Evolutionary conservation across 805 yeast species (phyloP).

Genomic region (Candida odintsovae): DNA sequence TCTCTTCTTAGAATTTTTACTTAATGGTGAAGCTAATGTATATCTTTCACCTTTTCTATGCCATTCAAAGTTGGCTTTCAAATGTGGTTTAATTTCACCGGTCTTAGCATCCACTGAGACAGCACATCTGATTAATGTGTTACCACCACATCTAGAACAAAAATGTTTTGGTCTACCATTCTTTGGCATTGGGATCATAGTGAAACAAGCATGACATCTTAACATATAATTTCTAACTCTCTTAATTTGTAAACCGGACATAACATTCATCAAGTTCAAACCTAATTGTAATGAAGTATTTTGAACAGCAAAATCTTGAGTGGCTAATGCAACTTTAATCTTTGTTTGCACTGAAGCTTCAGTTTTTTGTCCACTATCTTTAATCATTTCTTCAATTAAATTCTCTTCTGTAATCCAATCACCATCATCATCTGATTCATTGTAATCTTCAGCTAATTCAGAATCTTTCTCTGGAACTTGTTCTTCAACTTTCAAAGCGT

Average conservation of each 20-base stretch:
- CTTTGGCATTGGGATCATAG: conserved; percentile 70
- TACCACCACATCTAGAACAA: conserved; percentile 95
- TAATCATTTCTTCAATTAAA: conserved; percentile 59
- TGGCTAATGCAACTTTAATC: conserved; percentile 78
- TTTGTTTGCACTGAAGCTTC: conserved; percentile 27
- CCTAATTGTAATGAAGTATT: conserved; percentile 92
- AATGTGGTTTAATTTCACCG: conserved; percentile 81
- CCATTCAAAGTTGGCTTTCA: conserved; percentile 93
- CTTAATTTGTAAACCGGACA: conserved; percentile 79
- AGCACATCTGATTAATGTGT: conserved; percentile 83
- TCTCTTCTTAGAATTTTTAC: conserved; percentile 64
- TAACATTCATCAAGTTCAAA: conserved; percentile 73
- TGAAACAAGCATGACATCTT: conserved; percentile 96
- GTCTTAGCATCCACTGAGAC: conserved; percentile 75
- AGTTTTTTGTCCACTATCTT: conserved; percentile 61
- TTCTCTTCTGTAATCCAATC: conserved; percentile 96
- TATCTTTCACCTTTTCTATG: conserved; percentile 78
- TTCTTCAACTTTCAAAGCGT: conserved; percentile 1
- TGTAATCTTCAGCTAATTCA: conserved; percentile 29
- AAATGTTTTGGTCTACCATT: conserved; percentile 76
- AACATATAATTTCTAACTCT: conserved; percentile 88
- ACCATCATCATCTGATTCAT: conserved; percentile 66
- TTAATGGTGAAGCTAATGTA: conserved; percentile 81
- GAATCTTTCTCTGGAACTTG: conserved; percentile 1
- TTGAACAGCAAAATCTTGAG: conserved; percentile 97